Conservation (phyloP, 352 stramenopile genomes). For the Pythium inflatum region DNA sequence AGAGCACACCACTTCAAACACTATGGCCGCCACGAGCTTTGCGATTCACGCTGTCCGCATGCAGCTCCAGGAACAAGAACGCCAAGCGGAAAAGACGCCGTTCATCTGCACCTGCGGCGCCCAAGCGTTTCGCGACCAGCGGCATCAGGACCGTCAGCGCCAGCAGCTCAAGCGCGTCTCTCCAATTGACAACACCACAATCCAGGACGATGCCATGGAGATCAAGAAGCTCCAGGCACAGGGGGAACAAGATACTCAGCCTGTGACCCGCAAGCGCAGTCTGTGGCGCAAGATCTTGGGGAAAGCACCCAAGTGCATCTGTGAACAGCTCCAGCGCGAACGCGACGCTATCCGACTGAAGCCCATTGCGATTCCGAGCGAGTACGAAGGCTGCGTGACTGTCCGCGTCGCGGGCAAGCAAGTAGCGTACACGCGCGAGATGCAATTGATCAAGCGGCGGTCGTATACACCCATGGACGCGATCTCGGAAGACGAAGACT, state of each 20-base stretch:
- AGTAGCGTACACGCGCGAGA: slow-evolving; percentile 57
- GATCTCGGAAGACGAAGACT: slow-evolving; percentile 42
- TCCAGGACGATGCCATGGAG: neutral
- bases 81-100: neutral
- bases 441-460: slow-evolving; percentile 48
- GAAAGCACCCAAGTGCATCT: slow-evolving; percentile 59
- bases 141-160: too few relatives aligned
- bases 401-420: slow-evolving; percentile 56
- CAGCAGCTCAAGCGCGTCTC: neutral
- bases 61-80: neutral
- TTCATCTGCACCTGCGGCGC: neutral
- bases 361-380: slow-evolving; percentile 45
- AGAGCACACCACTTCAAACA: neutral
- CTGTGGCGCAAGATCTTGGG: slow-evolving; percentile 59
- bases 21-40: neutral
- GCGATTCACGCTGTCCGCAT: neutral
- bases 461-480: slow-evolving; percentile 51
- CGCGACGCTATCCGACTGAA: slow-evolving; percentile 15
- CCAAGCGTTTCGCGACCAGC: neutral
- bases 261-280: slow-evolving; percentile 40
- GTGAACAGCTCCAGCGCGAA: slow-evolving; percentile 26
- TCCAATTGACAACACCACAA: too few relatives aligned
- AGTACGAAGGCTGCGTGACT: slow-evolving; percentile 46
- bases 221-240: neutral
- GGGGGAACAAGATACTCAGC: too few relatives aligned